A percentile compares a stretch with the other conserved stretches of the same genome.
Evolutionary conservation across 768 basidiomycete genomes (phyloP).

Genomic region (Gymnopilus dilepis): DNA sequence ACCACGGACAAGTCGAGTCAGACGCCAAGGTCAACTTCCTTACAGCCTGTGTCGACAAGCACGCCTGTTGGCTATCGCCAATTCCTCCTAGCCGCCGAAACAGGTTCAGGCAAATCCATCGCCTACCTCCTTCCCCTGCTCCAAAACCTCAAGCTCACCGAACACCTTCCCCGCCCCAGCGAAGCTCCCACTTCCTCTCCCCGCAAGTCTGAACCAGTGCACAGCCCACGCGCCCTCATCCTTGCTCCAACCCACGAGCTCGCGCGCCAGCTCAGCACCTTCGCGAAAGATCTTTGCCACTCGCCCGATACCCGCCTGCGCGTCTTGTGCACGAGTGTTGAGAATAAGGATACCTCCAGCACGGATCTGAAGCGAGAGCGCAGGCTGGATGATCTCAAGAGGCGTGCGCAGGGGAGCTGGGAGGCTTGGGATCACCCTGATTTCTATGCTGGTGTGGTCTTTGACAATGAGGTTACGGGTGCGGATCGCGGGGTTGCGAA

Average conservation of each 20-base stretch:
- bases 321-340: slow-evolving; percentile 15
- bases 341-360: slow-evolving; percentile 1
- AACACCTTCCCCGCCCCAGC: slow-evolving; percentile 35
- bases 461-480: background rate
- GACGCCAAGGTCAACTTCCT: background rate
- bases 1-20: slow-evolving; percentile 4
- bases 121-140: slow-evolving; percentile 89
- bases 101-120: slow-evolving; percentile 90
- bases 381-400: slow-evolving; percentile 19
- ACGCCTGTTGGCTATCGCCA: slow-evolving; percentile 41
- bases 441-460: slow-evolving; percentile 5
- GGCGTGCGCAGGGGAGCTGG: slow-evolving; percentile 12
- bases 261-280: slow-evolving; percentile 74
- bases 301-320: slow-evolving; percentile 9
- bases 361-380: slow-evolving; percentile 22
- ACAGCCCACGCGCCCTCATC: slow-evolving; percentile 78
- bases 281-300: slow-evolving; percentile 79
- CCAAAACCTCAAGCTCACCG: slow-evolving; percentile 74
- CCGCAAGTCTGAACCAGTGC: slow-evolving; percentile 5
- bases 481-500: slow-evolving; percentile 16
- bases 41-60: slow-evolving; percentile 15
- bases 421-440: background rate
- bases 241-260: slow-evolving; percentile 92
- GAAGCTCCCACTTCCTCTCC: too few relatives aligned
- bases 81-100: slow-evolving; percentile 84